Evolutionary conservation across 768 basidiomycete species (phyloP), one percentile per base, ranked within the genome.

Genomic region (Hortiboletus campestris): DNA sequence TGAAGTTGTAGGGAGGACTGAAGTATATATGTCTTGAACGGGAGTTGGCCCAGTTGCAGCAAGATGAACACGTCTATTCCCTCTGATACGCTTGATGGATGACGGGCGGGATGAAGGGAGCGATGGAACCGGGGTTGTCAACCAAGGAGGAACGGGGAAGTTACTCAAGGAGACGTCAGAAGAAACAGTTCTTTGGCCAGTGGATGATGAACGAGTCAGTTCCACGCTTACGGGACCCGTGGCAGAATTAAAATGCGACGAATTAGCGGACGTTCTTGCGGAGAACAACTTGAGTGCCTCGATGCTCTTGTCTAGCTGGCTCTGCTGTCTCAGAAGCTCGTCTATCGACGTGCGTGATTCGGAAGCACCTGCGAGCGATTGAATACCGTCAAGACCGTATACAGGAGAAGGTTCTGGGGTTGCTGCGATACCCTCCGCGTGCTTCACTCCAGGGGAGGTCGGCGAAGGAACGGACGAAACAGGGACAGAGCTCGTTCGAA

Each of bases 141-240:
- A 57, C 68, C 60, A 61, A 16, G 89, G 87, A 34, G 87, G 89
- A 35, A 78, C 71, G 5, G 88, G 88, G 71, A 90, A 90, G 42
- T 77, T 75, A 60, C 86, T 88, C 49, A 91, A 71, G 4, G 89
- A 88, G 57, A 89, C 82, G n/a, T 86, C 85, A 20, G 69, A 70
- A 13, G 53, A 68, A 49, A 66, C 20, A 12, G 68, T 69, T 48
- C 59, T 66, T 38, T 65, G 67, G 45, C 63, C 59, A 16, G 41
- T 63, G 42, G 71, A 70, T 60, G 45, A 53, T 32, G 55, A 73
- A 49, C 61, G 70, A 46, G 45, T 49, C 41, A 59, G 20, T 34
- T 67, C 58, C 19, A 10, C 43, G 28, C 49, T 43, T 42, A 41
- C 43, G n/a, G 25, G n/a, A 35, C 50, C 44, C n/a, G 11, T 19